Evolutionary conservation across 345 rosid genomes (phyloP), one percentile per base, ranked within the genome.

Genomic region (Kernera saxatilis): DNA sequence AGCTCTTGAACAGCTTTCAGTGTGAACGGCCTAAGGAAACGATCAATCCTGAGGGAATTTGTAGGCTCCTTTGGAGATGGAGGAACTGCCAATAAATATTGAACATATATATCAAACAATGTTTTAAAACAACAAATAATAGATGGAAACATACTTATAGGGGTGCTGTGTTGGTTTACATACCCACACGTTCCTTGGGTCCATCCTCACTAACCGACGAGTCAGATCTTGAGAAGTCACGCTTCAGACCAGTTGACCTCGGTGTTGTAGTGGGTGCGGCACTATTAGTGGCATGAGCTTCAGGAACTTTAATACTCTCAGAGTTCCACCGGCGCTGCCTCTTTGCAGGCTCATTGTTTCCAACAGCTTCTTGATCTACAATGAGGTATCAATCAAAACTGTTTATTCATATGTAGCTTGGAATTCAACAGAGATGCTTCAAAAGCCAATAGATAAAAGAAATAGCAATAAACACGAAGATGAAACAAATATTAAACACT

Each of bases 1-100:
- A 95, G 92, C 78, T 90, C 99, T 73, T 95, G 98, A 64, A 92
- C 98, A 82, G 99, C 98, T 71, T 88, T 92, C 75, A 95, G 78
- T 6, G 99, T 95, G 62, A 95, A 95, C 17, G 99, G 99, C 57
- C 99, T 96, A 63, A 95, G 71, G 82, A 95, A 95, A 33, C 75
- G 85, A 80, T 95, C 98, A 53, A 95, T 84, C 77, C 85, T 86
- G 69, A 95, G 94, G 53, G 98, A 87, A 65, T 82, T 84, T 6
- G 97, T 92, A 8, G 90, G 84, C 78, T 89, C 78, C 39, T 82
- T 90, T 52, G 87, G 91, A 18, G 99, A 83, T 17, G 88, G 96
- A 17, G 94, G 98, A 81, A 95, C 99, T 95, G 88, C 58, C 69
- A 33, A 60, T 41, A 32, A 70, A 70, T 46, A 43, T 54, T 27